Evolutionary conservation across 352 stramenopile genomes (phyloP), one percentile per base, ranked within the genome.

Genomic region (Globisporangium lucens): DNA sequence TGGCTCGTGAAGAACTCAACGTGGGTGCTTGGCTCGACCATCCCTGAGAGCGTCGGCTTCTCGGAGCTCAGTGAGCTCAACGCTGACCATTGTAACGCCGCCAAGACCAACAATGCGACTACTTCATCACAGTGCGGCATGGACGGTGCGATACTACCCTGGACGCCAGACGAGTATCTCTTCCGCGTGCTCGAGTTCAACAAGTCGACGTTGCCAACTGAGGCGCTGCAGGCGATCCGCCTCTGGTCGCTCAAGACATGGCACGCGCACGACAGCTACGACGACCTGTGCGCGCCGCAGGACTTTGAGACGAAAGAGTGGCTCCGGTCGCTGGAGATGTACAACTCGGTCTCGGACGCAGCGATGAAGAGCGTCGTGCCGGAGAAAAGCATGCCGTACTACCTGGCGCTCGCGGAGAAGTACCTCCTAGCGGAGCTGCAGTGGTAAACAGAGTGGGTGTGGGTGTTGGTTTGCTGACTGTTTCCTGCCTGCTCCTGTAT

Each of bases 161-260:
- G 85, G 84, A 93, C 86, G 17, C 83, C 85, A 0, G 87, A 94
- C 35, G 87, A 94, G 66, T 95, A 94, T 67, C 59, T 95, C 24
- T 85, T 82, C 69, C 72, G 75, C 20, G 83, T 91, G 38, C 71
- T 95, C n/a, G 72, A 74, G 66, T 66, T 70, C 65, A 95, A 93
- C 66, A 78, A 81, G 69, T 75, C 79, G 9, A 76, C 80, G 8
- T 66, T 94, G 49, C 87, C 87, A 15, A 49, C 68, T 3, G 87
- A 95, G 73, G 85, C 85, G 7, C 56, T 94, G 30, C 75, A 82
- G 41, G 69, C 74, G 1, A 71, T 93, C 22, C 87, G 87, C 10
- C 85, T 90, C 22, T 94, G 83, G 81, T 95, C 87, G 13, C 78
- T 93, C 35, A 83, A 87, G 63, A 73, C 83, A 0, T 94, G 85